These are phyloP conservation scores for Acrocalymma vagum DNA, from an alignment of 2,329 filamentous ascomycete species.

Conservation along the genomic window DNA sequence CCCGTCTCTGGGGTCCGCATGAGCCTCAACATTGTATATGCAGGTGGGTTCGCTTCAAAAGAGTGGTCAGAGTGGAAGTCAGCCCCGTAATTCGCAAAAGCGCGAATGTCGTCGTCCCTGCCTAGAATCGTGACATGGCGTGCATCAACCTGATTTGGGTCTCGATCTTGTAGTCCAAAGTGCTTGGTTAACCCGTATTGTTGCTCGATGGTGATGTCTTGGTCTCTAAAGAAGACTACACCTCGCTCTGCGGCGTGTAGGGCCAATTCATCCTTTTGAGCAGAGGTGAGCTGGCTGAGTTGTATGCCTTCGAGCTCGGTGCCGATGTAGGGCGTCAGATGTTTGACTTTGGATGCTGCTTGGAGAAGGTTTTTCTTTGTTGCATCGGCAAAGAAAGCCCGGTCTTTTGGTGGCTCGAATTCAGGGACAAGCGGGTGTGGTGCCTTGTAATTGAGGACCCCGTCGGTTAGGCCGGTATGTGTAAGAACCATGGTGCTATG, in stretches of 20 bases:
- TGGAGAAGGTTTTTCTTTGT: slow-evolving; percentile 39
- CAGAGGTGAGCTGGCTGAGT: slow-evolving; percentile 50
- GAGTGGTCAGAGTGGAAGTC: slow-evolving; percentile 11
- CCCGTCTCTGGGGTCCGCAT: slow-evolving; percentile 6
- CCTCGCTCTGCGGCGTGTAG: slow-evolving; percentile 41
- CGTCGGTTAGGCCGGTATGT: slow-evolving; percentile 7
- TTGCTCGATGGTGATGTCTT: slow-evolving; percentile 41
- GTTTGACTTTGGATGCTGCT: slow-evolving; percentile 3
- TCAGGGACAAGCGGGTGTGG: slow-evolving; percentile 6
- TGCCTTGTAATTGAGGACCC: slow-evolving; percentile 9
- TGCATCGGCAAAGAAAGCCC: slow-evolving; percentile 55
- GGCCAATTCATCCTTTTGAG: slow-evolving; percentile 57
- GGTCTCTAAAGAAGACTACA: slow-evolving; percentile 56
- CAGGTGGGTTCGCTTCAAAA: slow-evolving; percentile 12
- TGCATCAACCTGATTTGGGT: slow-evolving; percentile 19
- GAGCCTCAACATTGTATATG: slow-evolving; percentile 8
- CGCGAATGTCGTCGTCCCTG: slow-evolving; percentile 4
- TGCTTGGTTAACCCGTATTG: slow-evolving; percentile 22
- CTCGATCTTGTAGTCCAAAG: slow-evolving; percentile 22
- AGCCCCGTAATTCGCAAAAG: slow-evolving; percentile 9
- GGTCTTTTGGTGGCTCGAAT: slow-evolving; percentile 23
- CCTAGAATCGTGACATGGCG: slow-evolving; percentile 23
- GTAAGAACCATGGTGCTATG: slow-evolving; percentile 1
- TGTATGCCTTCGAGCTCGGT: slow-evolving; percentile 46
- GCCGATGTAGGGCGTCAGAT: slow-evolving; percentile 17